Evolutionary conservation across 495 filamentous ascomycete species (phyloP).

Genomic region (Polyplosphaeria fusca): DNA sequence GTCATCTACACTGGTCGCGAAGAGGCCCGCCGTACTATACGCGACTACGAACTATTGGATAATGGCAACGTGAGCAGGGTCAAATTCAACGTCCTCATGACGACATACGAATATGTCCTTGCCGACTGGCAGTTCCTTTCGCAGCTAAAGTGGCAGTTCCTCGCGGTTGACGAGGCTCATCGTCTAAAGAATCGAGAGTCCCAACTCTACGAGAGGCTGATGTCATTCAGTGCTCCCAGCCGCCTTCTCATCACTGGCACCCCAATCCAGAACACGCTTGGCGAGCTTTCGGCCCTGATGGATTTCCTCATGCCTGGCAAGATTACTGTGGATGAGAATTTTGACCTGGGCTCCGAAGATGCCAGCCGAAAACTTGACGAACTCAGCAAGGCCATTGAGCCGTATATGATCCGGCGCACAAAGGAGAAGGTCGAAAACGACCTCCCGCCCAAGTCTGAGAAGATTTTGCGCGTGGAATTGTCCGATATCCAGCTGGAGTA

Average conservation of each 20-base stretch:
- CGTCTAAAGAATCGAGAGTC: slow-evolving; percentile 94
- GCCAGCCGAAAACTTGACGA: slow-evolving; percentile 68
- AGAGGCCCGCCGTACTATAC: slow-evolving; percentile 73
- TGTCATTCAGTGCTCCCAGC: slow-evolving; percentile 78
- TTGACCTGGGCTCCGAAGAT: slow-evolving; percentile 70
- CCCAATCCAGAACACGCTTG: slow-evolving; percentile 93
- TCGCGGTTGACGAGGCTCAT: slow-evolving; percentile 95
- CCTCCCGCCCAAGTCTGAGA: slow-evolving; percentile 92
- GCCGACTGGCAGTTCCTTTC: slow-evolving; percentile 72
- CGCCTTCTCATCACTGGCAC: slow-evolving; percentile 94
- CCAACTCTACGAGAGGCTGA: slow-evolving; percentile 79
- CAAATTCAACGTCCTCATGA: slow-evolving; percentile 93
- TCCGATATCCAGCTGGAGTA: slow-evolving; percentile 95
- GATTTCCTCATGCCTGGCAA: slow-evolving; percentile 93
- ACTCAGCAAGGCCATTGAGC: slow-evolving; percentile 71
- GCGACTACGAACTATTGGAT: slow-evolving; percentile 80
- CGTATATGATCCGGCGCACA: slow-evolving; percentile 92
- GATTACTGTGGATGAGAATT: slow-evolving; percentile 80
- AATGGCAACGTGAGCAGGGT: slow-evolving; percentile 77
- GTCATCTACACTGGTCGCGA: slow-evolving; percentile 92
- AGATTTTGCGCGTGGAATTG: slow-evolving; percentile 95
- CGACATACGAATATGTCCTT: slow-evolving; percentile 92
- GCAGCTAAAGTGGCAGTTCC: slow-evolving; percentile 93
- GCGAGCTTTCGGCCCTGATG: slow-evolving; percentile 84
- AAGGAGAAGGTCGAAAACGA: slow-evolving; percentile 97